Base-by-base conservation (phyloP, 169 alveolate species). In the Plasmodium blacklocki region DNA sequence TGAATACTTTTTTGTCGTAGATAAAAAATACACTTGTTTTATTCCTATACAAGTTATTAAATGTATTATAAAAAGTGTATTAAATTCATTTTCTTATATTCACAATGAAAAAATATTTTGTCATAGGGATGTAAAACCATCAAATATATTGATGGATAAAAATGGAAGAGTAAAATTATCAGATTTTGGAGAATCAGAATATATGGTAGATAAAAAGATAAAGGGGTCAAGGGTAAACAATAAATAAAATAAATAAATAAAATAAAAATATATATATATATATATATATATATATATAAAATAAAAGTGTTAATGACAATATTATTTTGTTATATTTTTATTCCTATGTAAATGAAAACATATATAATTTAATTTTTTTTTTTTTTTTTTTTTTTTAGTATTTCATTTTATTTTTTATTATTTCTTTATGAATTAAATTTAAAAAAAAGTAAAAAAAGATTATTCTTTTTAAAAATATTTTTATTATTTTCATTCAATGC, bases 101-200 rank as follows among this genome's bases (percentile, higher is more conserved):
- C 89, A 76, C 59, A 66, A 19, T 43, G n/a, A 29, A 68, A 76
- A 76, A 68, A 89, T 97, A 68, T 94, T 96, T 12, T 91, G 96
- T 88, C 98, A 96, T 71, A 85, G 98, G 52, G 98, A 96, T 75
- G 92, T 96, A 49, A 96, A 96, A 76, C 98, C 98, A 14, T 96
- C 96, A 49, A 96, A 96, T 66, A 91, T 96, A 26, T 88, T 96
- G 5, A 70, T 95, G 43, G 96, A 94, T 58, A 88, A 91, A 88
- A 92, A 94, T 59, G 97, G 97, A 2, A 78, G 71, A 18, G 87
- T 95, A 18, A 96, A 96, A 75, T 80, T 96, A 58, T 97, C 97
- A 2, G 98, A 96, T 87, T 96, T 95, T 89, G 98, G 98, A 5
- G 89, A 76, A 43, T 76, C 89, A 29, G 63, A 76, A 59, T 76